These are phyloP conservation scores for Amanita subjunquillea DNA, from an alignment of 768 basidiomycete genomes.

Conservation along the genomic window DNA sequence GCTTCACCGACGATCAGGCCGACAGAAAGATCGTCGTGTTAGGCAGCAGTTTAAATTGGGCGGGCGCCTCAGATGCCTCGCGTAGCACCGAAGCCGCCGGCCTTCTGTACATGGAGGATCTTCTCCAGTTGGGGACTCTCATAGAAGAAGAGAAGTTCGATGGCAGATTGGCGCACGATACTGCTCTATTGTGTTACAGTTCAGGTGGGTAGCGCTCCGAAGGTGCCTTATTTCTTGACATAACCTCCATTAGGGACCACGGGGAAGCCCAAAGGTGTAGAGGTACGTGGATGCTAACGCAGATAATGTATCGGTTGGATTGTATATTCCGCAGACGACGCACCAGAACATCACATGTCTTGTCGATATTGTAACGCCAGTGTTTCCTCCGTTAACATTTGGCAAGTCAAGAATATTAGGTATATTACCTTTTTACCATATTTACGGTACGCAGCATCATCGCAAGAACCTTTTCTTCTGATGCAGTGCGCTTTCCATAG, in stretches of 20 bases:
- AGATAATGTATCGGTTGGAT: not conserved
- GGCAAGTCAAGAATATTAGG: constrained; percentile 46
- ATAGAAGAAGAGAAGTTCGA: constrained; percentile 44
- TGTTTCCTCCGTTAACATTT: constrained; percentile 29
- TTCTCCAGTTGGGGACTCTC: constrained; percentile 42
- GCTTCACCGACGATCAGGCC: constrained; percentile 35
- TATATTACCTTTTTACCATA: constrained; percentile 50
- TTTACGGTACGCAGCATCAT: constrained; percentile 22
- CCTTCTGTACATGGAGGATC: constrained; percentile 31
- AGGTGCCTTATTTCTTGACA: not conserved
- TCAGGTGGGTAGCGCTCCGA: constrained; percentile 17
- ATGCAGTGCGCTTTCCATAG: constrained; percentile 16
- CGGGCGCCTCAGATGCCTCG: constrained; percentile 22
- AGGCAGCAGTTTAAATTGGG: constrained; percentile 37
- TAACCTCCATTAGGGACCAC: constrained; percentile 47
- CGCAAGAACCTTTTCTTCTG: not conserved
- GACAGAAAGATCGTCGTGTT: constrained; percentile 48
- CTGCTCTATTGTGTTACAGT: constrained; percentile 55
- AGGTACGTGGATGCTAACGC: constrained; percentile 19
- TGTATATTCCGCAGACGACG: constrained; percentile 33
- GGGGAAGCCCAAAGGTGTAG: constrained; percentile 65
- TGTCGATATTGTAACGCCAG: constrained; percentile 35
- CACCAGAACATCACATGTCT: constrained; percentile 60
- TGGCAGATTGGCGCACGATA: constrained; percentile 43
- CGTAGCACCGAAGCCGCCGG: constrained; percentile 16